Percentiles rank a stretch among this genome's conserved stretches.
These are phyloP conservation scores for Chlamydomonas sp. DNA, from an alignment of 139 green algal genomes.

Conservation along the genomic window DNA sequence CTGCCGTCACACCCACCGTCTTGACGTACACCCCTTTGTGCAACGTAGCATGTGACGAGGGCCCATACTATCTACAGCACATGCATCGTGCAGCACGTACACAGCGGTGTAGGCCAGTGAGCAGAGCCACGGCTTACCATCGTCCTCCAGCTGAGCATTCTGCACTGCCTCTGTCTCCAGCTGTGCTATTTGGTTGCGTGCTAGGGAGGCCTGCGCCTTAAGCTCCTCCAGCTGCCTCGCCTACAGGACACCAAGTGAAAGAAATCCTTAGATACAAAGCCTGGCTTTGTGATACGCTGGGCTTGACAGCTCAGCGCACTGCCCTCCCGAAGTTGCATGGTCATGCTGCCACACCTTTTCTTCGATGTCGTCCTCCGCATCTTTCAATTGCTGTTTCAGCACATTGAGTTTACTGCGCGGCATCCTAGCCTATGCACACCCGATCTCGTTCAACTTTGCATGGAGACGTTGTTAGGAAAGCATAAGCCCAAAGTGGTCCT, in stretches of 20 bases:
- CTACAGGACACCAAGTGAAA: background rate
- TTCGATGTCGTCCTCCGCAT: constrained; percentile 13
- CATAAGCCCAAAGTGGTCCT: too few relatives aligned
- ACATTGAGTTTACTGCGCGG: background rate
- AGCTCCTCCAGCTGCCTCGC: background rate
- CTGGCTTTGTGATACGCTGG: background rate
- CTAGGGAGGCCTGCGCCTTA: background rate
- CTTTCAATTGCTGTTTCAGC: background rate
- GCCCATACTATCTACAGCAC: too few relatives aligned
- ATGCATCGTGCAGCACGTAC: too few relatives aligned
- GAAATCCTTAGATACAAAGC: background rate
- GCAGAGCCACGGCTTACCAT: background rate
- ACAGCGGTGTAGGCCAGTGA: too few relatives aligned
- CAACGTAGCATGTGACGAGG: too few relatives aligned
- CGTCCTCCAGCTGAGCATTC: background rate
- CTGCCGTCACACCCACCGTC: too few relatives aligned
- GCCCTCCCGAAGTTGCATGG: background rate
- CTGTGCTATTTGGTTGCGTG: background rate
- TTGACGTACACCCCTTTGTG: too few relatives aligned
- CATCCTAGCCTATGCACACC: background rate
- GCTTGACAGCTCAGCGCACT: background rate
- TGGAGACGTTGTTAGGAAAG: background rate
- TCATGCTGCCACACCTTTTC: background rate
- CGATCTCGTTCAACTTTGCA: background rate
- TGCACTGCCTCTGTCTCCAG: background rate